Conservation (phyloP, 495 filamentous ascomycete genomes). For the Xylaria flabelliformis region DNA sequence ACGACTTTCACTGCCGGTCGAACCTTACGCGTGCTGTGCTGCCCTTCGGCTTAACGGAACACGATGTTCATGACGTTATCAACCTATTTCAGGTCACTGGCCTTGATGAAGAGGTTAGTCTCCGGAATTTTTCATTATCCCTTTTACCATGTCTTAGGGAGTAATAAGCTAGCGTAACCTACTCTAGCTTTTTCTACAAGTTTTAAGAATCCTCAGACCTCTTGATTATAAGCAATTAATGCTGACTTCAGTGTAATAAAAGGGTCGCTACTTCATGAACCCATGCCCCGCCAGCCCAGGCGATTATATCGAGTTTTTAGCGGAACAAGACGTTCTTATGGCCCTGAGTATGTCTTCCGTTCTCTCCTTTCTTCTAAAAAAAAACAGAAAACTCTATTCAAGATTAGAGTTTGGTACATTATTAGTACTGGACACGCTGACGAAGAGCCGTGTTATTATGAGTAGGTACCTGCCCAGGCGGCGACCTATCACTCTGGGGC, state of each 20-base stretch:
- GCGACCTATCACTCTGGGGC: slow-evolving; percentile 76
- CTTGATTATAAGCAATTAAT: not conserved
- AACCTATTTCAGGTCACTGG: slow-evolving; percentile 86
- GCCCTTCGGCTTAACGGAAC: slow-evolving; percentile 70
- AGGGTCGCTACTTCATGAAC: slow-evolving; percentile 79
- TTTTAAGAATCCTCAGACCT: not conserved
- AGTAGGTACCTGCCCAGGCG: slow-evolving; percentile 56
- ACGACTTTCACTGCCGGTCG: slow-evolving; percentile 82
- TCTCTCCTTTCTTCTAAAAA: slow-evolving; percentile 17
- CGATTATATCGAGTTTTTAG: slow-evolving; percentile 78
- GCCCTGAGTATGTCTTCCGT: slow-evolving; percentile 63
- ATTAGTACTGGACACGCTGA: not conserved
- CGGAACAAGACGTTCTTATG: slow-evolving; percentile 76
- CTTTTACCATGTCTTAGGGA: not conserved
- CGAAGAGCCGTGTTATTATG: not conserved
- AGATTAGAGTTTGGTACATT: not conserved
- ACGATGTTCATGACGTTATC: slow-evolving; percentile 80
- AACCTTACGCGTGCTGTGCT: slow-evolving; percentile 76
- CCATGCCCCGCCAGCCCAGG: slow-evolving; percentile 69
- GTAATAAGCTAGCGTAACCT: not conserved
- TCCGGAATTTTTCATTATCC: not conserved
- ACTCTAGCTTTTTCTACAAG: not conserved
- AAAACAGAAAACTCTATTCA: not conserved
- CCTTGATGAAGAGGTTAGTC: slow-evolving; percentile 54
- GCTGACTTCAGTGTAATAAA: slow-evolving; percentile 9